These are phyloP conservation scores for Dendrobium catenatum DNA, from an alignment of 106 monocot genomes.

Conservation along the genomic window DNA sequence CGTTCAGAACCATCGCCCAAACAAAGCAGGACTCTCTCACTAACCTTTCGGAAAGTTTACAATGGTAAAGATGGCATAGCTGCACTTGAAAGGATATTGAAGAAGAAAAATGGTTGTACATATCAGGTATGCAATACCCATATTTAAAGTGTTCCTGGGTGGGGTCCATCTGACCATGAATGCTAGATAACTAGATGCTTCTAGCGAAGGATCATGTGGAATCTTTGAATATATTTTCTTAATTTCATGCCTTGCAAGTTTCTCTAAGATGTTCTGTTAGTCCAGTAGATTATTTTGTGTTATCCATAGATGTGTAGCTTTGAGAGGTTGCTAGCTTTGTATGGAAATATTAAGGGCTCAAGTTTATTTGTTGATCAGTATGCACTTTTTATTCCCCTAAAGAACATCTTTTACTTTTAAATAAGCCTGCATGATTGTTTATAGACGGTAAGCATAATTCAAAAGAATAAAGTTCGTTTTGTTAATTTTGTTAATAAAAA, in stretches of 20 bases:
- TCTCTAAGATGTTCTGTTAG: too few relatives aligned
- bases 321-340: not conserved
- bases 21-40: constrained; percentile 16
- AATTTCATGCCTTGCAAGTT: too few relatives aligned
- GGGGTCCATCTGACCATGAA: too few relatives aligned
- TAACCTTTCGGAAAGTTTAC: not conserved
- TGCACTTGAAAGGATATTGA: not conserved
- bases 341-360: too few relatives aligned
- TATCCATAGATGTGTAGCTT: not conserved
- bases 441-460: too few relatives aligned
- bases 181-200: not conserved
- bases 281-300: not conserved
- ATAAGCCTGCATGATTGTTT: too few relatives aligned
- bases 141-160: not conserved
- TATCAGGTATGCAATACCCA: not conserved
- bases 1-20: constrained; percentile 35
- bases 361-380: too few relatives aligned
- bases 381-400: too few relatives aligned
- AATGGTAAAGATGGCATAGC: not conserved
- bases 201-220: not conserved
- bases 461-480: too few relatives aligned
- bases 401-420: too few relatives aligned
- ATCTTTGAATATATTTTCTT: not conserved
- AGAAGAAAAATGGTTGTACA: not conserved
- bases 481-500: too few relatives aligned